phyloP scores from a whole-genome alignment of 1,284 basidiomycete genomes.

The Clitocybe nebularis region DNA sequence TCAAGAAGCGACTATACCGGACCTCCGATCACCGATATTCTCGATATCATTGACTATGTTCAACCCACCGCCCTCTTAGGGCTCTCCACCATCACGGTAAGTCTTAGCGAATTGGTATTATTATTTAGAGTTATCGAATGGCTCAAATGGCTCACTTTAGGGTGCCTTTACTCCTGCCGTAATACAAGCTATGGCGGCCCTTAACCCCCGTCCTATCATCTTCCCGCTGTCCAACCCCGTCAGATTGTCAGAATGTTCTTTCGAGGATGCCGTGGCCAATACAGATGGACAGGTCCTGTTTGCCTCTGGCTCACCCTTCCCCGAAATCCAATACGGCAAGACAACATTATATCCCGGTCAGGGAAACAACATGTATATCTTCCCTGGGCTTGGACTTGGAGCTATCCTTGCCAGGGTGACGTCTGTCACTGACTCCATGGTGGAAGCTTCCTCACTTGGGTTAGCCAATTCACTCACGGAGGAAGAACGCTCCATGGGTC shows the following conservation, averaged over 20 bases:
- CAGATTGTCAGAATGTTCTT: conserved; percentile 80
- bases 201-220: conserved; percentile 87
- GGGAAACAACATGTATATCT: conserved; percentile 89
- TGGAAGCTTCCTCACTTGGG: conserved; percentile 75
- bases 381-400: conserved; percentile 77
- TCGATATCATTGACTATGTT: conserved; percentile 82
- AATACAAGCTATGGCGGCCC: conserved; percentile 78
- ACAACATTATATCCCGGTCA: conserved; percentile 77
- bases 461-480: conserved; percentile 73
- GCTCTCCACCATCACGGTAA: conserved; percentile 78
- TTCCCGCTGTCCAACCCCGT: conserved; percentile 97
- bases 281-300: conserved; percentile 78
- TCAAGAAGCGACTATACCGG: conserved; percentile 78
- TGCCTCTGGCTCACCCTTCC: conserved; percentile 90
- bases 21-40: conserved; percentile 69
- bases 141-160: conserved; percentile 20
- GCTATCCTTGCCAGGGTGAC: conserved; percentile 66
- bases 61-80: conserved; percentile 91
- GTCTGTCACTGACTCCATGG: conserved; percentile 75
- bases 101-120: conserved; percentile 2
- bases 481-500: conserved; percentile 62
- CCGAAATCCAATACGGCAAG: conserved; percentile 56
- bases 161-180: conserved; percentile 79
- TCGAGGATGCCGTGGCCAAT: conserved; percentile 79
- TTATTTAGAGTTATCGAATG: conserved; percentile 8